Evolutionary conservation across 2,329 filamentous ascomycete genomes (phyloP).

Genomic region (Fusarium incarnatum): DNA sequence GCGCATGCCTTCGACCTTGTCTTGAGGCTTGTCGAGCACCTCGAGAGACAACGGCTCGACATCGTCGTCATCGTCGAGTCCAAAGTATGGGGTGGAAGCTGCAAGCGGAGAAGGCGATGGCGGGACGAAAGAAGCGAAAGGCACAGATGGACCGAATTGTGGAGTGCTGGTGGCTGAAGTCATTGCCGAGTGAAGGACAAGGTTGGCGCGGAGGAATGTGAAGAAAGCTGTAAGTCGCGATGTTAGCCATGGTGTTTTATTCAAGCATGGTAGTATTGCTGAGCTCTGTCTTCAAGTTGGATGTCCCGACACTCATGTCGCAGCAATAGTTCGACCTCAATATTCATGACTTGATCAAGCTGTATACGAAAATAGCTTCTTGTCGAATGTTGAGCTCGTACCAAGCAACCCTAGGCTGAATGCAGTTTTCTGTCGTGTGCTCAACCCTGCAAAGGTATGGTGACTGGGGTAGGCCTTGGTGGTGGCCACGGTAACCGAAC

Average conservation of each 20-base stretch:
- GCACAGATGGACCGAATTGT: constrained; percentile 64
- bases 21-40: constrained; percentile 63
- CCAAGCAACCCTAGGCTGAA: background rate
- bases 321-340: background rate
- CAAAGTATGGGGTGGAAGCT: constrained; percentile 69
- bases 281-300: constrained; percentile 1
- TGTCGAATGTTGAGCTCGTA: constrained; percentile 1
- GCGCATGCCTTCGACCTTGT: constrained; percentile 75
- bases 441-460: background rate
- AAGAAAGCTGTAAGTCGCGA: constrained; percentile 74
- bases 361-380: background rate
- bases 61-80: constrained; percentile 54
- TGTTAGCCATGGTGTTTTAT: constrained; percentile 36
- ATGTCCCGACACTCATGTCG: background rate
- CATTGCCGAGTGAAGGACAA: constrained; percentile 74
- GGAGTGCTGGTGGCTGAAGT: constrained; percentile 75
- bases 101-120: constrained; percentile 68
- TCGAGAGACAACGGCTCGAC: constrained; percentile 74
- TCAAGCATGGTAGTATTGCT: background rate
- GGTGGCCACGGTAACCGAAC: constrained; percentile 40
- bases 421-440: constrained; percentile 11
- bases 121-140: constrained; percentile 52
- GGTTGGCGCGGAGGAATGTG: constrained; percentile 82
- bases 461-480: constrained; percentile 24
- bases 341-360: background rate